Conservation (phyloP, 2,329 filamentous ascomycete genomes). For the Camillea tinctor region DNA sequence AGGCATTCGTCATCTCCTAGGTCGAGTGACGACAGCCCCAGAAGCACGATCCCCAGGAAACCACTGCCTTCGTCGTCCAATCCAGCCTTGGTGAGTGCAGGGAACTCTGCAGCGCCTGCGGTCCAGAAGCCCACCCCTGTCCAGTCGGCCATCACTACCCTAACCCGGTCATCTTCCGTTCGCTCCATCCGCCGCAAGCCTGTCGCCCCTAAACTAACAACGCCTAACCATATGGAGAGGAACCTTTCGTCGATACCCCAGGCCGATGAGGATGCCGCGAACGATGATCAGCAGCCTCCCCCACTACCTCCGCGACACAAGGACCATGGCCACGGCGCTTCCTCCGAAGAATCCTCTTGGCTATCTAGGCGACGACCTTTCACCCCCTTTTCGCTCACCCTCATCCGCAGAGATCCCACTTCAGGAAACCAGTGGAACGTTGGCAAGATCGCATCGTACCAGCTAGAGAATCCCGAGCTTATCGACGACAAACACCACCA, state of each 20-base stretch:
- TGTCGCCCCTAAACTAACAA: slow-evolving; percentile 17
- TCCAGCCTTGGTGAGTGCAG: slow-evolving; percentile 14
- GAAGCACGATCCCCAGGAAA: slow-evolving; percentile 49
- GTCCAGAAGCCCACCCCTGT: slow-evolving; percentile 15
- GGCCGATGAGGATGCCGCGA: background rate
- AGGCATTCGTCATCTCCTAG: slow-evolving; percentile 35
- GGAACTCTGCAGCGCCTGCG: slow-evolving; percentile 7
- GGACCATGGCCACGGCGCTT: slow-evolving; percentile 7
- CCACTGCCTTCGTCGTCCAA: slow-evolving; percentile 39
- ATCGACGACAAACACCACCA: slow-evolving; percentile 29
- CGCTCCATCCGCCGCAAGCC: slow-evolving; percentile 19
- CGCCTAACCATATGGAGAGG: slow-evolving; percentile 7
- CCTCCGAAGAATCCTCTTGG: slow-evolving; percentile 32
- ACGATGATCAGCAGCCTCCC: slow-evolving; percentile 13
- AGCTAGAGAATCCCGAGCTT: slow-evolving; percentile 41
- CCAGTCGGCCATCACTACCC: slow-evolving; percentile 1
- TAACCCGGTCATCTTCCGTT: slow-evolving; percentile 2
- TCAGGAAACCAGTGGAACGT: slow-evolving; percentile 74
- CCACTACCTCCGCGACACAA: slow-evolving; percentile 17
- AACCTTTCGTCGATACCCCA: slow-evolving; percentile 5
- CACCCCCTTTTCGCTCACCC: slow-evolving; percentile 53
- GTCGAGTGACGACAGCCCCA: slow-evolving; percentile 44
- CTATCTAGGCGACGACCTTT: slow-evolving; percentile 37
- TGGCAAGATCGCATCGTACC: slow-evolving; percentile 59
- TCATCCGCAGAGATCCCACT: slow-evolving; percentile 72